phyloP scores from a whole-genome alignment of 1,284 basidiomycete species.

The Boletus sp. region DNA sequence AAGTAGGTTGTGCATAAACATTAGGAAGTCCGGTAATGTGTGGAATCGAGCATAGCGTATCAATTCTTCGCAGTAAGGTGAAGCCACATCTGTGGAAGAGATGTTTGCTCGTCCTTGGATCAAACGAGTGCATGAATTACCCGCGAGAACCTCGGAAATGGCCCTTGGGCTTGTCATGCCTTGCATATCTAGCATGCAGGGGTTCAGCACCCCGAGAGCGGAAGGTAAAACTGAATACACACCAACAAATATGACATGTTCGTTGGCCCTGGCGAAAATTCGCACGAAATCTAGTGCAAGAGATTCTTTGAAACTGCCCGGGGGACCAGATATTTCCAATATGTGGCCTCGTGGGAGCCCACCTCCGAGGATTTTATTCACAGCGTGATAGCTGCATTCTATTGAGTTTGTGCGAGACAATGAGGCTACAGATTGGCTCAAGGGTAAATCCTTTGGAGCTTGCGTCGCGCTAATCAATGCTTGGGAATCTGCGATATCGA shows the following conservation, averaged over 20 bases:
- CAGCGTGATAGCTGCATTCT: constrained; percentile 38
- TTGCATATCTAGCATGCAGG: constrained; percentile 47
- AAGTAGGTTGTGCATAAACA: constrained; percentile 54
- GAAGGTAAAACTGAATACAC: constrained; percentile 10
- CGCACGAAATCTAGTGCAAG: constrained; percentile 48
- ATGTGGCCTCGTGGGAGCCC: constrained; percentile 58
- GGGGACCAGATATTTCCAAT: constrained; percentile 70
- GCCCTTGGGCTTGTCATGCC: constrained; percentile 54
- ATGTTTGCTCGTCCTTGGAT: constrained; percentile 10
- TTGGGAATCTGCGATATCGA: constrained; percentile 42
- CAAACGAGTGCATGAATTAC: constrained; percentile 33
- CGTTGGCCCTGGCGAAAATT: constrained; percentile 42
- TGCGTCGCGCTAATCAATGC: constrained; percentile 42
- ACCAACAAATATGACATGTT: constrained; percentile 64
- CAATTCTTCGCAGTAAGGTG: constrained; percentile 20
- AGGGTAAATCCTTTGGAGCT: constrained; percentile 31
- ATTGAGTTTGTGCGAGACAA: constrained; percentile 35
- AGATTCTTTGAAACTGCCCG: constrained; percentile 60
- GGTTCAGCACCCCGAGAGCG: constrained; percentile 11
- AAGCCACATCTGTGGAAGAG: constrained; percentile 24
- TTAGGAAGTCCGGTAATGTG: constrained; percentile 51
- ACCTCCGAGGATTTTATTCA: constrained; percentile 57
- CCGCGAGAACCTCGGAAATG: constrained; percentile 40
- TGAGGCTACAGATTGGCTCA: constrained; percentile 55
- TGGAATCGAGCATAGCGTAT: constrained; percentile 36